Base-by-base conservation (phyloP, 176 grass and related monocot species). In the Panicum miliaceum region DNA sequence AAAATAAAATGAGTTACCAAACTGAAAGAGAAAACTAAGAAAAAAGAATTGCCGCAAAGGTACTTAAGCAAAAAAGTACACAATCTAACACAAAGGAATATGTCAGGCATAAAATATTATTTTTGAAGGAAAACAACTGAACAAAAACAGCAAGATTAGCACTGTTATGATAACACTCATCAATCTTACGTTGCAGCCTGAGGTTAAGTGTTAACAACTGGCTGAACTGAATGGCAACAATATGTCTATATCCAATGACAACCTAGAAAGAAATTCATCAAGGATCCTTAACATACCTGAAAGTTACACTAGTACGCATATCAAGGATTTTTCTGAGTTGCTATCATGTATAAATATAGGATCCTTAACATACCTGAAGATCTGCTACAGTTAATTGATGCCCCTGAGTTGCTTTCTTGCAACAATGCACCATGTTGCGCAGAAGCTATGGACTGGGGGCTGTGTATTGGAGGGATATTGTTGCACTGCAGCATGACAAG, bases 331-430 rank as follows among this genome's bases (percentile, higher is more conserved):
- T 70, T 37, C 16, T 10, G 16, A 61, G 77, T 32, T 73, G 32
- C 18, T 46, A 68, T 34, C 9, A 62, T 12, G 76, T 70, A 46
- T 12, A 19, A 36, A 75, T 83, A 2, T 9, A 42, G 45, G 45
- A 38, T 85, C 64, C 45, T 47, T 13, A 64, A 26, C 18, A 6
- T 72, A 94, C 92, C 92, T 84, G 80, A 76, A 69, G 80, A 71
- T 54, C 45, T 62, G 51, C 86, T 70, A n/a, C 80, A 59, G 73
- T 43, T 64, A 64, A 62, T 64, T 32, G 52, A 77, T 22, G 20
- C 22, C 38, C 81, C 64, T 66, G 51, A 53, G 54, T 62, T 84
- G 52, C 26, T 71, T 71, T 69, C 66, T 60, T 58, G 50, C 12
- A 56, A 67, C 50, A 29, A 26, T 77, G 74, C 6, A 34, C 29